Conservation (phyloP, 495 filamentous ascomycete genomes). For the Trichoderma erinaceum region DNA sequence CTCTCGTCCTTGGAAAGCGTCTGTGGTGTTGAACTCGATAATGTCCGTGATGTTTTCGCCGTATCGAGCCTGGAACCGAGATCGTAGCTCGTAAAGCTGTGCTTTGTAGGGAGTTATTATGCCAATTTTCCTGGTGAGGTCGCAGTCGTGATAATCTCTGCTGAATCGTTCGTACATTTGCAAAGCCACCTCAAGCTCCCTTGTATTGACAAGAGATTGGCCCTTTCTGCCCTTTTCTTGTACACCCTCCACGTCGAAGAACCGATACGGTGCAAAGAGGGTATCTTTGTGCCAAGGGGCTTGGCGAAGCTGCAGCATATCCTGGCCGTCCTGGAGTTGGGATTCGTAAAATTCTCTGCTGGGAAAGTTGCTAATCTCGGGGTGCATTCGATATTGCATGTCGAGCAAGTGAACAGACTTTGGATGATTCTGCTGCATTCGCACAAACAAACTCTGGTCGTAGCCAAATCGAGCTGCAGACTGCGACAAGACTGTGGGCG, state of each 20-base stretch:
- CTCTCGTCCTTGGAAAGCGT: constrained; percentile 95
- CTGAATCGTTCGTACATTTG: constrained; percentile 72
- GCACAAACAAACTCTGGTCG: constrained; percentile 95
- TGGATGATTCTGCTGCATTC: constrained; percentile 90
- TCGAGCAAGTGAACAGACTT: constrained; percentile 90
- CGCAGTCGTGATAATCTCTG: constrained; percentile 58
- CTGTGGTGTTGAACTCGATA: constrained; percentile 96
- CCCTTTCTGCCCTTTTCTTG: constrained; percentile 70
- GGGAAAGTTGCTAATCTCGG: constrained; percentile 85
- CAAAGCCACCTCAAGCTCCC: constrained; percentile 79
- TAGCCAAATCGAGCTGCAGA: constrained; percentile 90
- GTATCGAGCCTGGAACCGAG: constrained; percentile 61
- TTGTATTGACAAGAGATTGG: constrained; percentile 83
- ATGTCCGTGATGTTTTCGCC: constrained; percentile 67
- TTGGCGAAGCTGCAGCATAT: constrained; percentile 68
- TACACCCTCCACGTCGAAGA: constrained; percentile 90
- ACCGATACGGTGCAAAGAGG: constrained; percentile 87
- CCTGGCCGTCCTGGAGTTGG: constrained; percentile 70
- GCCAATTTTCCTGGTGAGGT: constrained; percentile 80
- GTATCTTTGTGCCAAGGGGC: constrained; percentile 79
- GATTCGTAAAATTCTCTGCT: constrained; percentile 89
- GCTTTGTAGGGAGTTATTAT: constrained; percentile 97
- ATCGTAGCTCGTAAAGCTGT: constrained; percentile 74
- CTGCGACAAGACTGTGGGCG: constrained; percentile 89
- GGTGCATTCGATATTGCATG: constrained; percentile 98